These are phyloP conservation scores for Phytophthora quininea DNA, from an alignment of 352 stramenopile species.

Conservation along the genomic window DNA sequence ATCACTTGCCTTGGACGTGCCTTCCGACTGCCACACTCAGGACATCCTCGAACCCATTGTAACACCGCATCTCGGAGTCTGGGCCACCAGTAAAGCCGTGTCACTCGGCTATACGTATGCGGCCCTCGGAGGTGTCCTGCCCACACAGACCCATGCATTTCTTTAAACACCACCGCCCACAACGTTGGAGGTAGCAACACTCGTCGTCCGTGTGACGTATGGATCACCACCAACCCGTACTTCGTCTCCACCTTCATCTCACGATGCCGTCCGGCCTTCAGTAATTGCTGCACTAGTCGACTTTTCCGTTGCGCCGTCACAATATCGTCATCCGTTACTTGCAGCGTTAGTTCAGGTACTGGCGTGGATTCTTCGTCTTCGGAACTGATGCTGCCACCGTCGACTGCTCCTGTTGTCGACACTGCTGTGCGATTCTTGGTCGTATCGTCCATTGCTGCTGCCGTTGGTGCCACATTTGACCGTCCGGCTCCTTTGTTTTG, in stretches of 20 bases:
- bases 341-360: no score
- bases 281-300: background rate
- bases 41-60: slow-evolving; percentile 11
- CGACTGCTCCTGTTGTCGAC: no score
- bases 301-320: no score
- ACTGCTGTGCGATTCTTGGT: no score
- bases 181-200: background rate
- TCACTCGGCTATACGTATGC: background rate
- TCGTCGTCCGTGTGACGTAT: background rate
- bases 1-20: slow-evolving; percentile 4
- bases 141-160: background rate
- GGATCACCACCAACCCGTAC: background rate
- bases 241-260: background rate
- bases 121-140: background rate
- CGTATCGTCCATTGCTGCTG: no score
- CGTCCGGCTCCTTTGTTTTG: no score
- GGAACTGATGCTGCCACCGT: no score
- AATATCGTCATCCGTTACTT: no score
- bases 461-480: no score
- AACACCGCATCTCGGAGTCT: background rate
- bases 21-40: slow-evolving; percentile 22
- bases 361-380: no score
- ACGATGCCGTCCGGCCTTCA: background rate
- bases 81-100: background rate
- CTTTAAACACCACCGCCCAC: background rate